Base-by-base conservation (phyloP, 1,139 yeast genomes). In the Hemisphaericaspora lyxosophila region DNA sequence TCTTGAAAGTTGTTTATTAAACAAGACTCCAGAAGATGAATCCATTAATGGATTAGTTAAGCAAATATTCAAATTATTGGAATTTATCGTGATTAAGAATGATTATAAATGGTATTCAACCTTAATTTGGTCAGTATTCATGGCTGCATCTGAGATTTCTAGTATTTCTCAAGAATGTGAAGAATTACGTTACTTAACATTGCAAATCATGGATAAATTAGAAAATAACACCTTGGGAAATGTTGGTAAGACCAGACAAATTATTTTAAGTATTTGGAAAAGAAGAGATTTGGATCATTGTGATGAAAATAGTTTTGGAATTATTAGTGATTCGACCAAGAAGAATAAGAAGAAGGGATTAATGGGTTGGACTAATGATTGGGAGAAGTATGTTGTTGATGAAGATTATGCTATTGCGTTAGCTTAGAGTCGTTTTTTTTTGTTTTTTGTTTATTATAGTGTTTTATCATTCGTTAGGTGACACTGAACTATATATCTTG, bases 331-430 rank as follows among this genome's bases (percentile, higher is more conserved):
- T 20, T 33, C 22, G 22, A 18, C 40, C 9, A 36, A 40, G 15
- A 41, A 34, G 28, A 41, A 27, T 11, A 36, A 26, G 26, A 43
- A 38, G 34, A 45, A 40, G 26, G 41, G 31, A 24, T 38, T 42
- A 23, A 33, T 55, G 43, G 60, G 60, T 7, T 47, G 46, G 33
- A 42, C 24, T 11, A 62, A 62, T 42, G 67, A 62, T 36, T 62
- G 67, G 67, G 66, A 62, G 32, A 47, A 35, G 16, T 60, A 44
- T 44, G 64, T 61, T 2, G 63, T 56, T 18, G 59, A 62, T 38
- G 51, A 52, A 39, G 51, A 52, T 22, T 53, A 51, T 36, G 51
- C 47, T 7, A 52, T 62, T 26, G 58, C 66, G 3, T 48, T 62
- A 36, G 60, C 61, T 9, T 34, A 29, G 17, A 7, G n/a, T n/a